Base-by-base conservation (phyloP, 2,329 filamentous ascomycete species). In the Didymella exigua region DNA sequence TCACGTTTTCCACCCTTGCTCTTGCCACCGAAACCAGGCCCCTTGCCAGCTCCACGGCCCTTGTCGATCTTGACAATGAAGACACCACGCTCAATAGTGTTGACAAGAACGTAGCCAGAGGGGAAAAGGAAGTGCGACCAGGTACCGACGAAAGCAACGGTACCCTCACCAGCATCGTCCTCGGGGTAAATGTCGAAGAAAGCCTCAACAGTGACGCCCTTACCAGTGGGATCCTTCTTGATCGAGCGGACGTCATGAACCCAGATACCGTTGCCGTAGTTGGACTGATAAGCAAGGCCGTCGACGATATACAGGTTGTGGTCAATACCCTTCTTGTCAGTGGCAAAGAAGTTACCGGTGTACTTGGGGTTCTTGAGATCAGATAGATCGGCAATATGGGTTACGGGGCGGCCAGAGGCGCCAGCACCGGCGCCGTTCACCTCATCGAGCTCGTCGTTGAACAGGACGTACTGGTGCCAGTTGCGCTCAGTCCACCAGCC, bases 401-500 rank as follows among this genome's bases (percentile, higher is more conserved):
- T 75, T 0, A 71, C 64, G 9, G 70, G 70, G 34, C 66, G 63
- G 41, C 71, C 71, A 30, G 70, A 67, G 7, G 70, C 66, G 27
- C 63, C 70, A 3, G 67, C 63, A 1, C 70, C 72, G 13, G 64
- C 62, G 13, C 59, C 53, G 37, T 70, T 56, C 38, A 59, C 60
- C 59, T 73, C 70, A 27, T 73, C 70, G 26, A 71, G 65, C 47
- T 73, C 70, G 47, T 73, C 69, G 60, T 72, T 69, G n/a, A 70
- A 50, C 23, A 73, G 56, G 14, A 75, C 56, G 47, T 64, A 73
- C 42, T 74, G 65, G 54, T 74, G 71, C 62, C 66, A 69, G 49
- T 71, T 61, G 23, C 62, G 49, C 61, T 74, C 68, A 1, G 82
- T 76, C 27, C 84, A 75, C 82, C 82, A 84, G 4, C 84, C 84